Conservation (phyloP, 495 filamentous ascomycete genomes). For the Pyrenula massariospora region DNA sequence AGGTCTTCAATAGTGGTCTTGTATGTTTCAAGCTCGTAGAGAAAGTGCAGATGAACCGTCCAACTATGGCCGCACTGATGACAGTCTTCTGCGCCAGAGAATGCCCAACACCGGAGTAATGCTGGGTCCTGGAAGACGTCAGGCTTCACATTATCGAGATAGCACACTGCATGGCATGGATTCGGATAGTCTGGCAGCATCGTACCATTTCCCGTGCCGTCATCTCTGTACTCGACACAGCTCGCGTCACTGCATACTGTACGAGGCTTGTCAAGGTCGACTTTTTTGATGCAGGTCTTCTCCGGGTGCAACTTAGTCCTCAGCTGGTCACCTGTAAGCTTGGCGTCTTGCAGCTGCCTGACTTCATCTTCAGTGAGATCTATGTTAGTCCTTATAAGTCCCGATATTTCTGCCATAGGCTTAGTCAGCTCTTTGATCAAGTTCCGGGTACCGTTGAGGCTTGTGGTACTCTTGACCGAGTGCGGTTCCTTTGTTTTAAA, state of each 20-base stretch:
- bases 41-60: conserved; percentile 22
- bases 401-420: not conserved
- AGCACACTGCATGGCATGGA: conserved; percentile 10
- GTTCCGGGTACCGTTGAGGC: conserved; percentile 15
- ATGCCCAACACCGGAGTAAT: conserved; percentile 10
- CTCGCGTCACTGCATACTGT: not conserved
- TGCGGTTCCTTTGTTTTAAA: conserved; percentile 16
- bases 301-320: not conserved
- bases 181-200: not conserved
- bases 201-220: not conserved
- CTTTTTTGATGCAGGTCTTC: not conserved
- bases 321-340: not conserved
- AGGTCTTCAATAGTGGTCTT: conserved; percentile 11
- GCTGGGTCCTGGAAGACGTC: conserved; percentile 6
- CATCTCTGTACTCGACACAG: not conserved
- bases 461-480: conserved; percentile 21
- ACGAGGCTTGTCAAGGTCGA: not conserved
- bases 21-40: conserved; percentile 13
- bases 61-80: conserved; percentile 17
- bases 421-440: not conserved
- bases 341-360: not conserved
- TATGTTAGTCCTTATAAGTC: not conserved
- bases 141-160: conserved; percentile 3
- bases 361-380: not conserved
- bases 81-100: conserved; percentile 6